Evolutionary conservation across 2,329 filamentous ascomycete genomes (phyloP), one percentile per base, ranked within the genome.

Genomic region (Epichloe aotearoae): DNA sequence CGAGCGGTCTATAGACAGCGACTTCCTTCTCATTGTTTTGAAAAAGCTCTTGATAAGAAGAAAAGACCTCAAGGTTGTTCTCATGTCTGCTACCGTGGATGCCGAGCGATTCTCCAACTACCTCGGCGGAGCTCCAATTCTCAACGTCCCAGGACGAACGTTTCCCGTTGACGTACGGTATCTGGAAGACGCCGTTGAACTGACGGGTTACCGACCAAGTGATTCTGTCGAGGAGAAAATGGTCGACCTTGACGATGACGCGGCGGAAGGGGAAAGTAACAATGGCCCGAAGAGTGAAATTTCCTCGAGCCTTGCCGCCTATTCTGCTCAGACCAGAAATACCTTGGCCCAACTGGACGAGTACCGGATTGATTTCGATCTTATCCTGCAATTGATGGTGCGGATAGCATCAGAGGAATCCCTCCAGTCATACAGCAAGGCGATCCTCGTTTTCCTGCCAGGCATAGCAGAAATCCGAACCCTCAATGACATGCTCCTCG

Each of bases 81-180:
- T 98, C 46, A 98, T 98, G 93, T 97, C 91, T 57, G 93, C 93
- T 11, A 98, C 93, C 0, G 88, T 98, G 7, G 88, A 98, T 65
- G 88, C 93, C 0, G 83, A 91, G 53, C 83, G 84, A 15, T 96
- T 98, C 64, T 96, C 93, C 0, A 79, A 80, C 11, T 98, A 97
- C 62, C 77, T 98, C 2, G 83, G 84, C 50, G 82, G 83, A 4
- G 91, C 91, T 1, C 91, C 91, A 0, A 82, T 97, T 40, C 73
- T 98, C 50, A 89, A 86, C 53, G 88, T 98, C 14, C 93, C 93
- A 2, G 93, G 93, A 0, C 81, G 93, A 45, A 97, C 91, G 0
- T 98, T 94, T 61, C 91, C 93, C 0, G 93, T 98, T 2, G 76
- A 88, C 58, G 87, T 90, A 38, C 83, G 81, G 55, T 97, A 87